Conservation (phyloP, 495 filamentous ascomycete species). For the Tuber brumale region DNA sequence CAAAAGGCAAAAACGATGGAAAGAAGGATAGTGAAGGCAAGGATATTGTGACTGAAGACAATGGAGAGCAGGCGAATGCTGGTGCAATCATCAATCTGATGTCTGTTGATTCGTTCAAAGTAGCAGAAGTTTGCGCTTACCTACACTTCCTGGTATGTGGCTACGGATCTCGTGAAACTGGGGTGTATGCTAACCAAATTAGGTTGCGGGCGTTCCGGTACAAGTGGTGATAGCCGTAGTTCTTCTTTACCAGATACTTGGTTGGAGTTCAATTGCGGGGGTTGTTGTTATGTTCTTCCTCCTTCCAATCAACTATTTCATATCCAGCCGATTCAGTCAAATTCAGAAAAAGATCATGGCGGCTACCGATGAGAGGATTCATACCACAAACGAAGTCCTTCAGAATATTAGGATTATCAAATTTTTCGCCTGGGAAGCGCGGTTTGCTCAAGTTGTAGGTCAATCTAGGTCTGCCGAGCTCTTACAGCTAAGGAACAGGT, state of each 20-base stretch:
- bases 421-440: constrained; percentile 97
- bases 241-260: constrained; percentile 82
- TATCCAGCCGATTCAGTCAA: constrained; percentile 73
- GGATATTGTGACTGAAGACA: constrained; percentile 45
- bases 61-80: constrained; percentile 72
- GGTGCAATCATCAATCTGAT: constrained; percentile 98
- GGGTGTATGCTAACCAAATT: constrained; percentile 3
- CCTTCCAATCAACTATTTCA: constrained; percentile 78
- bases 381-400: constrained; percentile 92
- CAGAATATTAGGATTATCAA: constrained; percentile 99
- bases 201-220: constrained; percentile 65
- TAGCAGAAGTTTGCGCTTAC: constrained; percentile 86
- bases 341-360: constrained; percentile 87
- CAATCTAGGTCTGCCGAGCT: constrained; percentile 80
- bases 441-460: constrained; percentile 77
- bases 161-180: background rate
- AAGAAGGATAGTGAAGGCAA: constrained; percentile 42
- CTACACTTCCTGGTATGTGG: constrained; percentile 66
- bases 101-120: constrained; percentile 98
- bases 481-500: constrained; percentile 66
- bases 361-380: constrained; percentile 91
- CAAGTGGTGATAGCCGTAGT: constrained; percentile 68
- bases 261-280: constrained; percentile 86
- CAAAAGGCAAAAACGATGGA: constrained; percentile 45
- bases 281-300: constrained; percentile 86